A percentile compares a stretch with the other conserved stretches of the same genome.
phyloP scores from a whole-genome alignment of 306 rosid genomes.

The Casuarina cunninghamiana region DNA sequence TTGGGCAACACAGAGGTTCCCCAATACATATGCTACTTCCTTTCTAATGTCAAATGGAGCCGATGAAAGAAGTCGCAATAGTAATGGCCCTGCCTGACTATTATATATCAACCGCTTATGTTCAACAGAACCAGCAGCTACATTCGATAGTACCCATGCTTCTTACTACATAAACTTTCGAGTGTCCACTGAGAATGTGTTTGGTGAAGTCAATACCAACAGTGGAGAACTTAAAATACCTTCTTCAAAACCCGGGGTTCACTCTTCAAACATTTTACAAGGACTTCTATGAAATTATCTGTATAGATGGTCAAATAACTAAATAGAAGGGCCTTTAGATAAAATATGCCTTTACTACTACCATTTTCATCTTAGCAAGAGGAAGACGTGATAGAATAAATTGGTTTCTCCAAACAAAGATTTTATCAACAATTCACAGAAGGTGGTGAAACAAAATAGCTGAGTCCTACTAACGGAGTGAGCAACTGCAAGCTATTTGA shows the following conservation, averaged over 20 bases:
- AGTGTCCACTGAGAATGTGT: constrained; percentile 20
- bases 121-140: constrained; percentile 82
- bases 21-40: constrained; percentile 90
- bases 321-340: constrained; percentile 1
- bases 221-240: constrained; percentile 43
- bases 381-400: constrained; percentile 9
- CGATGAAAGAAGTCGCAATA: constrained; percentile 64
- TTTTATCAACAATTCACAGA: not conserved
- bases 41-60: constrained; percentile 87
- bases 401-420: not conserved
- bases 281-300: constrained; percentile 63
- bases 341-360: constrained; percentile 13
- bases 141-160: constrained; percentile 90
- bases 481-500: constrained; percentile 77
- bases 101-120: constrained; percentile 77
- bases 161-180: constrained; percentile 64
- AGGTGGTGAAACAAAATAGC: constrained; percentile 10
- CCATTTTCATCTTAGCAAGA: constrained; percentile 17
- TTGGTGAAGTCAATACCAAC: constrained; percentile 12
- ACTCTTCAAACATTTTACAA: constrained; percentile 74
- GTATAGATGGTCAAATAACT: constrained; percentile 36
- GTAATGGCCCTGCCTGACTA: constrained; percentile 62
- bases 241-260: constrained; percentile 88
- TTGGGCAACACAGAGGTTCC: constrained; percentile 85
- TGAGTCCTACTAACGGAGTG: constrained; percentile 65